phyloP scores from a whole-genome alignment of 148 eudicot species.

The Dianthus caryophyllus region DNA sequence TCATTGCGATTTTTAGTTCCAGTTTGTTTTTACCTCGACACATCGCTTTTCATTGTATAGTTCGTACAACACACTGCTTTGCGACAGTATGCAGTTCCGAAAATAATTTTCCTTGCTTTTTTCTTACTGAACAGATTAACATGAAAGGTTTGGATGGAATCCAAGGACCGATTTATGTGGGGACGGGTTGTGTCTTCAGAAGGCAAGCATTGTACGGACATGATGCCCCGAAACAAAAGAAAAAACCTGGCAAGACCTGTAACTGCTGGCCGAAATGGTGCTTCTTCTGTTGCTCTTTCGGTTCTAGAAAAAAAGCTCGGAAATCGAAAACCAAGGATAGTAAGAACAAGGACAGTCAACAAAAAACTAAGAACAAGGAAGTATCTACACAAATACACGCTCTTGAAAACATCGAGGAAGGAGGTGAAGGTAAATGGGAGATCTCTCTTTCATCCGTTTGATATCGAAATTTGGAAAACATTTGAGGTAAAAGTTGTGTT shows the following conservation, averaged over 20 bases:
- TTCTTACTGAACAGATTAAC: slow-evolving; percentile 47
- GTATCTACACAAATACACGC: slow-evolving; percentile 80
- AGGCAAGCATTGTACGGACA: slow-evolving; percentile 88
- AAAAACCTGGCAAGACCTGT: slow-evolving; percentile 73
- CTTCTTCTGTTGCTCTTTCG: slow-evolving; percentile 50
- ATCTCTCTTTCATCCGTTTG: not conserved
- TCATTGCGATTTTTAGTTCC: not conserved
- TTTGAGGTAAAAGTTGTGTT: too few relatives aligned
- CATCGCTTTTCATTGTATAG: too few relatives aligned
- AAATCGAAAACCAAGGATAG: slow-evolving; percentile 59
- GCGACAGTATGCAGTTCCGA: not conserved
- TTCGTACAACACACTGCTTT: too few relatives aligned
- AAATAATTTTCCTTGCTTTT: not conserved
- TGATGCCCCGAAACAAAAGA: slow-evolving; percentile 80
- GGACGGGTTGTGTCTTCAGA: slow-evolving; percentile 87
- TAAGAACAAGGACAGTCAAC: slow-evolving; percentile 40
- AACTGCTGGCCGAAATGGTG: slow-evolving; percentile 91
- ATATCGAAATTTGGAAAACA: too few relatives aligned
- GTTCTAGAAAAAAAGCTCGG: slow-evolving; percentile 52
- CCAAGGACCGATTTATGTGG: slow-evolving; percentile 90
- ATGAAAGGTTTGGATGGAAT: slow-evolving; percentile 96
- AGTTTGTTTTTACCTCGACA: too few relatives aligned
- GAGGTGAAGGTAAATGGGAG: slow-evolving; percentile 68
- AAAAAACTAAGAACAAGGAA: slow-evolving; percentile 61
- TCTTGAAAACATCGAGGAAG: slow-evolving; percentile 94